These are phyloP conservation scores for Cyclanthera cordifolia DNA, from an alignment of 306 rosid species.

Conservation along the genomic window DNA sequence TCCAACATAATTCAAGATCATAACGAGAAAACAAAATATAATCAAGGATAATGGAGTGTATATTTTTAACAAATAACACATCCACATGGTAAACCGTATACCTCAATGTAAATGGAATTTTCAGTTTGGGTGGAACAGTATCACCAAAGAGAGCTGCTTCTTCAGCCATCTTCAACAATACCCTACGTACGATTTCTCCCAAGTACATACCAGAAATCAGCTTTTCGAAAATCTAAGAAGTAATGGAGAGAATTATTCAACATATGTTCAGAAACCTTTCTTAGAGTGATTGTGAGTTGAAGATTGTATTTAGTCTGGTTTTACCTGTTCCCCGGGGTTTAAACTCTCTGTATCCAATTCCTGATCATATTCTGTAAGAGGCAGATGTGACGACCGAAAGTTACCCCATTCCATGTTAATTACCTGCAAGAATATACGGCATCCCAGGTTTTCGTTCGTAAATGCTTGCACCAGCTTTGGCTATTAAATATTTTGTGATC, in stretches of 20 bases:
- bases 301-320: not conserved
- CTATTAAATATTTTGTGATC: not conserved
- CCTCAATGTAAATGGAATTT: slow-evolving; percentile 64
- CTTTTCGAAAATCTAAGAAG: slow-evolving; percentile 66
- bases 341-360: slow-evolving; percentile 62
- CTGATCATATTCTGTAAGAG: slow-evolving; percentile 68
- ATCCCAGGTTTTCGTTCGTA: not conserved
- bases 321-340: slow-evolving; percentile 97
- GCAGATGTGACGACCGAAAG: slow-evolving; percentile 69
- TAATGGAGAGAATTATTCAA: slow-evolving; percentile 13
- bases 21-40: not conserved
- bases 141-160: slow-evolving; percentile 77
- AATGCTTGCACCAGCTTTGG: not conserved
- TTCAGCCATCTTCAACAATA: slow-evolving; percentile 65
- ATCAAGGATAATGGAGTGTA: not conserved
- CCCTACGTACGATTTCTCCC: slow-evolving; percentile 86
- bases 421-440: slow-evolving; percentile 32
- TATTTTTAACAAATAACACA: not conserved
- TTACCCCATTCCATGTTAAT: slow-evolving; percentile 99
- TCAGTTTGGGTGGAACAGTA: slow-evolving; percentile 63
- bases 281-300: not conserved
- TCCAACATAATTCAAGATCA: not conserved
- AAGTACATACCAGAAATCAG: slow-evolving; percentile 94
- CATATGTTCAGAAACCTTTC: not conserved
- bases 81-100: slow-evolving; percentile 21